phyloP scores from a whole-genome alignment of 2,329 filamentous ascomycete genomes.

The Fusarium oxysporum region DNA sequence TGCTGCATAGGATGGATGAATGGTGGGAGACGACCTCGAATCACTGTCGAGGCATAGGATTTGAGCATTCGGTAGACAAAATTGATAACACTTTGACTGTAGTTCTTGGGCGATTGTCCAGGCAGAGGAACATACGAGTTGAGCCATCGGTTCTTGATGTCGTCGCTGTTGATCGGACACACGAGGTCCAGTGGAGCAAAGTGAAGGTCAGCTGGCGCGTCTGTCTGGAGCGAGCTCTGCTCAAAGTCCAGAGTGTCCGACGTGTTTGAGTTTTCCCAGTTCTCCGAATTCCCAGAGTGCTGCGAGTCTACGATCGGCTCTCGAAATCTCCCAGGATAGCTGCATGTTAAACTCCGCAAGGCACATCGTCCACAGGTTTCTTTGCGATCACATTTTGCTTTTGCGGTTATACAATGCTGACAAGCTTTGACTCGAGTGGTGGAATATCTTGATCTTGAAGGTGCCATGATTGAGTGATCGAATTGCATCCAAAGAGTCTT shows the following conservation, averaged over 20 bases:
- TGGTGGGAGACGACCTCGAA: slow-evolving; percentile 54
- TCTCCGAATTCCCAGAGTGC: not conserved
- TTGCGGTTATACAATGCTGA: slow-evolving; percentile 51
- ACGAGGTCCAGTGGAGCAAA: slow-evolving; percentile 53
- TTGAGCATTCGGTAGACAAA: slow-evolving; percentile 58
- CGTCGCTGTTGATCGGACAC: slow-evolving; percentile 60
- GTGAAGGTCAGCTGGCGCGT: slow-evolving; percentile 33
- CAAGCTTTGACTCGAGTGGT: slow-evolving; percentile 56
- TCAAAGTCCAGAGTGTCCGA: not conserved
- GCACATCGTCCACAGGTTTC: slow-evolving; percentile 50
- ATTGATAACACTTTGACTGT: slow-evolving; percentile 50
- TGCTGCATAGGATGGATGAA: slow-evolving; percentile 58
- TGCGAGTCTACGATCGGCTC: not conserved
- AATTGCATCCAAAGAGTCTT: not conserved
- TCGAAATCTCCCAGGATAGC: slow-evolving; percentile 39
- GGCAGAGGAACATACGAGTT: slow-evolving; percentile 59
- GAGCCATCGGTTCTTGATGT: slow-evolving; percentile 62
- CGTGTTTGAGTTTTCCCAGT: not conserved
- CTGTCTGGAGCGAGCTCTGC: not conserved
- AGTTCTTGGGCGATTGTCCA: slow-evolving; percentile 57
- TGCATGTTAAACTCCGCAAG: slow-evolving; percentile 46
- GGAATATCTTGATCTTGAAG: slow-evolving; percentile 46
- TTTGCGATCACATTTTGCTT: slow-evolving; percentile 55
- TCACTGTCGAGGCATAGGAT: slow-evolving; percentile 54
- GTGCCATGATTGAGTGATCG: not conserved